A percentile compares a stretch with the other conserved stretches of the same genome.
These are phyloP conservation scores for Bruguiera sexangula DNA, from an alignment of 345 rosid species.

Conservation along the genomic window DNA sequence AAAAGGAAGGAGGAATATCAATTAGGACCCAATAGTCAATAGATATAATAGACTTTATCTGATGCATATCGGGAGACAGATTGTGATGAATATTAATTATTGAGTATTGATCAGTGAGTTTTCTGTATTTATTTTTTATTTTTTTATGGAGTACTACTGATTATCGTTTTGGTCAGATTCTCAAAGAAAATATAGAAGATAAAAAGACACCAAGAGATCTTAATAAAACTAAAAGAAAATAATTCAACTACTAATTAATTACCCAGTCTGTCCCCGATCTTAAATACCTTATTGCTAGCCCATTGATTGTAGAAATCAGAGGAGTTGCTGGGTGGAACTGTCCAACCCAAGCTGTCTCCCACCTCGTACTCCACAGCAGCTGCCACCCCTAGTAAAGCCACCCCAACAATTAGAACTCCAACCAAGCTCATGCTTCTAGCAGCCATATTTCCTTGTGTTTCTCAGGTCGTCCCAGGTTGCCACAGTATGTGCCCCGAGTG, in stretches of 20 bases:
- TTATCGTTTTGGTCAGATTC: too few relatives aligned
- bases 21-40: too few relatives aligned
- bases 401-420: background rate
- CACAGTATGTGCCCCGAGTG: too few relatives aligned
- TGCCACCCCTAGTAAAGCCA: constrained; percentile 1
- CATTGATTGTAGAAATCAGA: constrained; percentile 18
- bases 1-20: background rate
- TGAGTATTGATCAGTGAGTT: too few relatives aligned
- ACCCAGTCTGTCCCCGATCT: constrained; percentile 26
- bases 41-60: too few relatives aligned
- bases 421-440: background rate
- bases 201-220: too few relatives aligned
- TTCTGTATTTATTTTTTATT: too few relatives aligned
- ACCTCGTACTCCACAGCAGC: background rate
- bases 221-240: too few relatives aligned
- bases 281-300: constrained; percentile 19
- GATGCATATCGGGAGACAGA: too few relatives aligned
- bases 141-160: too few relatives aligned
- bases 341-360: constrained; percentile 15
- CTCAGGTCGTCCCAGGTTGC: constrained; percentile 19
- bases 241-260: background rate
- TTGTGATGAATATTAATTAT: too few relatives aligned
- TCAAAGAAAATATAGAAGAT: too few relatives aligned
- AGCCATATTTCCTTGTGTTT: constrained; percentile 14
- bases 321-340: background rate